Evolutionary conservation across 768 basidiomycete species (phyloP), one percentile per base, ranked within the genome.

Genomic region (Agaricus blazei): DNA sequence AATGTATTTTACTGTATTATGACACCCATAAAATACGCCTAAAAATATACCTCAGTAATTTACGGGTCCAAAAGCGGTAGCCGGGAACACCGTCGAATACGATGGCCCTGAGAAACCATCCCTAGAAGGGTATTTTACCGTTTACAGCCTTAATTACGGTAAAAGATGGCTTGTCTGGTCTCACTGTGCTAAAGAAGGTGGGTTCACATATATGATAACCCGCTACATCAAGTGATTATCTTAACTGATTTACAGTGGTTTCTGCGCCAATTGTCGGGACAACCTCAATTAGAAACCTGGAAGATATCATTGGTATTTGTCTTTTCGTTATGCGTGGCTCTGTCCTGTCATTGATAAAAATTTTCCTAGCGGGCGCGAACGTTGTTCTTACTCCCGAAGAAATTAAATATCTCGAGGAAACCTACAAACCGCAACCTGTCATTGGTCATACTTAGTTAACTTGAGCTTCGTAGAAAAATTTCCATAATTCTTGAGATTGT

Each of bases 211-310:
- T 7, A 5, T 54, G 23, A 14, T 47, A n/a, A 29, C 3, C 9
- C 31, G 27, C 19, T 19, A 19, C 19, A 19, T 19, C 19, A 38
- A 36, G 26, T 27, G 3, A 19, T 14, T 6, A 19, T n/a, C 40
- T 51, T 28, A 45, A 43, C n/a, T 15, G 9, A 19, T 46, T 14
- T 23, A 40, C 36, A 71, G 75, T 68, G 26, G 75, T 85, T 3
- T 69, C 81, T 0, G 83, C 82, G 1, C 84, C 84, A 0, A 82
- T 86, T 60, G 73, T 85, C 31, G 84, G 83, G 0, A 72, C 76
- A 0, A 81, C 79, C 1, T 80, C 75, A 31, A 58, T 78, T 4
- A 70, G 79, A 26, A 80, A 83, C 53, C 65, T 85, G 24, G 62
- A 73, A 26, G 83, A 85, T 50, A 63, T 83, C 14, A 70, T 82